Evolutionary conservation across 495 filamentous ascomycete species (phyloP), one percentile per base, ranked within the genome.

Genomic region (Aspergillus wentii): DNA sequence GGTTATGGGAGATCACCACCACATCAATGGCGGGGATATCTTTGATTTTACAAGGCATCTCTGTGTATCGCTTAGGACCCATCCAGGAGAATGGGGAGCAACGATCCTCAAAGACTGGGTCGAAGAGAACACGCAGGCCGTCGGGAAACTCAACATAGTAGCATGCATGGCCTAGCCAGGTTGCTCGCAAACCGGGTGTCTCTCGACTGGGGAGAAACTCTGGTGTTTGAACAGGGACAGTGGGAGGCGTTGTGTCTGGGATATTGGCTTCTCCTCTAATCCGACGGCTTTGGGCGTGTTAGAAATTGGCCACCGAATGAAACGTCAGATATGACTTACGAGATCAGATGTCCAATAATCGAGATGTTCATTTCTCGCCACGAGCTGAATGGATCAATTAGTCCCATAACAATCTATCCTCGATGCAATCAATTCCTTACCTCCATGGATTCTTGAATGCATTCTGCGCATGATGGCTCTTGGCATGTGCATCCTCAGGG

Each of bases 121-220:
- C 92, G 57, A 96, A 96, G 8, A 98, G 75, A 2, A 94, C 88
- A 26, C 91, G 80, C 15, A 98, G 67, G 1, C 92, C 92, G 36
- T 72, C 64, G 11, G 92, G 91, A 50, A 94, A 96, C 56, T 96
- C 92, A 36, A 94, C 82, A 54, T 85, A 87, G 60, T 88, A 95
- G 64, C 88, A 95, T 1, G 92, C 89, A 62, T 98, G 92, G 8
- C 92, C 92, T 4, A 98, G 78, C 92, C 92, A 98, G 21, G 92
- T 98, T 26, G 91, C 89, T 14, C 91, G 82, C 6, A 98, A 77
- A 9, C 62, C 69, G 27, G 54, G 48, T 4, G 80, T 77, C 17
- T 59, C 58, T 36, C 79, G 78, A 26, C 60, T 69, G 1, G 75
- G 62, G 17, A 88, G 75, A 56, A 95, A 94, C 17, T 69, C 60